A percentile compares a stretch with the other conserved stretches of the same genome.
Conservation (phyloP, 108 stramenopile species). For the Tribonema minus region DNA sequence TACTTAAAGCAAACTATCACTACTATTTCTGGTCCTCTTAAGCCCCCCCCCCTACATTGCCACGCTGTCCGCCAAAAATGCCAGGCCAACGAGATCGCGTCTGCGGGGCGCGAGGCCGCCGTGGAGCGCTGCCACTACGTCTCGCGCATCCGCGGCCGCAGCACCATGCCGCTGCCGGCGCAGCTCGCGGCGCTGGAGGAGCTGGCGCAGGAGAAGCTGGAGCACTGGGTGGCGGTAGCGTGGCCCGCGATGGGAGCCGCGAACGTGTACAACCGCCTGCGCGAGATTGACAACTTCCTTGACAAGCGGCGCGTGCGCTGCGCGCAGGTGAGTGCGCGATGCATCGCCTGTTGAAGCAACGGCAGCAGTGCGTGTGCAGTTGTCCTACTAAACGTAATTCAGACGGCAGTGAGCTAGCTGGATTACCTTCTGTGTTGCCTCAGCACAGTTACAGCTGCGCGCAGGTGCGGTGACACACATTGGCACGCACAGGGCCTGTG, state of each 20-base stretch:
- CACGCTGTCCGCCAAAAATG: too few species aligned
- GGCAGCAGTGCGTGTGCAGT: too few species aligned
- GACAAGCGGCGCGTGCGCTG: slow-evolving; percentile 30
- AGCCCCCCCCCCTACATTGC: too few species aligned
- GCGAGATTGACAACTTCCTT: slow-evolving; percentile 36
- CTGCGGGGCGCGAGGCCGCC: slow-evolving; percentile 5
- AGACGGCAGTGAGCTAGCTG: too few species aligned
- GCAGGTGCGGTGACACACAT: too few species aligned
- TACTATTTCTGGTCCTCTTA: too few species aligned
- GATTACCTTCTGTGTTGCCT: too few species aligned
- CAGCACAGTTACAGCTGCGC: too few species aligned
- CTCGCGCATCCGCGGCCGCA: slow-evolving; percentile 8
- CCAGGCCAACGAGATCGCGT: slow-evolving; percentile 14
- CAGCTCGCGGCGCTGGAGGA: slow-evolving; percentile 41
- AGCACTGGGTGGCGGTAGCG: slow-evolving; percentile 5
- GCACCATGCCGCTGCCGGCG: slow-evolving; percentile 21
- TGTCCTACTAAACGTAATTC: too few species aligned
- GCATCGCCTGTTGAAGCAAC: too few species aligned
- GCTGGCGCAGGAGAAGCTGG: slow-evolving; percentile 22
- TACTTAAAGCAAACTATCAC: too few species aligned
- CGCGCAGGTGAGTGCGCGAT: slow-evolving; percentile 23
- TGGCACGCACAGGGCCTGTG: too few species aligned
- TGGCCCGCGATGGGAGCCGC: slow-evolving; percentile 8
- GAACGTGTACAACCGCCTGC: slow-evolving; percentile 29
- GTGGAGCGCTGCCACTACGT: slow-evolving; percentile 30